Conservation (phyloP, 140 eudicot species). For the Senecio squalidus region DNA sequence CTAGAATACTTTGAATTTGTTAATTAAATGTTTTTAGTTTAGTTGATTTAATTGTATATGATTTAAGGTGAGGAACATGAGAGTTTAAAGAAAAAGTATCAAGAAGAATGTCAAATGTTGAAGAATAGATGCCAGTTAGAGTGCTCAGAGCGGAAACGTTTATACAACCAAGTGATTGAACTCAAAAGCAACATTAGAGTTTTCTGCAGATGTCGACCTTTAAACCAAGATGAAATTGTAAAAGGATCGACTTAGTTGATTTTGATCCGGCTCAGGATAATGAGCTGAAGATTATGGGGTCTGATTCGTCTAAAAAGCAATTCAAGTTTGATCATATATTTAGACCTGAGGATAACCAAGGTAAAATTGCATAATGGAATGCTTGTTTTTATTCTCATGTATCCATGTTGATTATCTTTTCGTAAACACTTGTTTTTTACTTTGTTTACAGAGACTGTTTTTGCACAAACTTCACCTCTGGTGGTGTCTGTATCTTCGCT, state of each 20-base stretch:
- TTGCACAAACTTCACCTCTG: conserved; percentile 65
- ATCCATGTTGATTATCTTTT: no score
- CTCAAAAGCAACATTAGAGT: conserved; percentile 78
- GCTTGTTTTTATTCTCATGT: no score
- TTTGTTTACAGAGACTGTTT: conserved; percentile 65
- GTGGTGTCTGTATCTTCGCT: conserved; percentile 69
- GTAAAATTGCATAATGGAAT: conserved; percentile 28
- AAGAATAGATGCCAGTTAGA: no score
- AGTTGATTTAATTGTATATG: no score
- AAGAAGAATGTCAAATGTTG: no score
- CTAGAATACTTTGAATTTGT: no score
- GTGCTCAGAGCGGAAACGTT: no score
- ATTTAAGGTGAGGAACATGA: no score
- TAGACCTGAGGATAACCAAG: conserved; percentile 68
- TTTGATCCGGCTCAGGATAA: conserved; percentile 56
- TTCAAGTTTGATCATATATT: conserved; percentile 60
- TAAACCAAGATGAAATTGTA: conserved; percentile 37
- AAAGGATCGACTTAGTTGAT: conserved; percentile 39
- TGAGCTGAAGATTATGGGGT: conserved; percentile 43
- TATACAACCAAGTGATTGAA: no score
- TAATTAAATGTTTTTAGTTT: no score
- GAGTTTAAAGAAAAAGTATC: no score
- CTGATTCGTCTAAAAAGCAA: conserved; percentile 41
- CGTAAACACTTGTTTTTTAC: no score
- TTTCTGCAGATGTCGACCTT: conserved; percentile 68